These are phyloP conservation scores for Termitomyces sp. DNA, from an alignment of 768 basidiomycete species.

Conservation along the genomic window DNA sequence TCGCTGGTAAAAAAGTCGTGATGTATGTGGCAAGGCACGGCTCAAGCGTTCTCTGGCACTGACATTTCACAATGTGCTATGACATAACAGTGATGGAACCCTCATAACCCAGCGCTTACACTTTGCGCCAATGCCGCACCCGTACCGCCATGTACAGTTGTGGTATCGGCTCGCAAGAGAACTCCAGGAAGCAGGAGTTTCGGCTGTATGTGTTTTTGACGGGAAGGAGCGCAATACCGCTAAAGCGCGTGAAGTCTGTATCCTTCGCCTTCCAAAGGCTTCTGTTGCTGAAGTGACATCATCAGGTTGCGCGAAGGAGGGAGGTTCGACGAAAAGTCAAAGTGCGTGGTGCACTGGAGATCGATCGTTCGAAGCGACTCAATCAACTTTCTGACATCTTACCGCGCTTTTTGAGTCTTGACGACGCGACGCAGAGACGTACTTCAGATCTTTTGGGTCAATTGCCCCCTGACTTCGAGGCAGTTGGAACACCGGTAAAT, in stretches of 20 bases:
- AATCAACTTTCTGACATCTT: constrained; percentile 34
- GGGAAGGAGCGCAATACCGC: constrained; percentile 61
- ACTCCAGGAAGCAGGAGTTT: constrained; percentile 47
- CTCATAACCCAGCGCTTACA: constrained; percentile 81
- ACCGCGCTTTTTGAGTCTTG: constrained; percentile 29
- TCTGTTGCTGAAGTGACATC: not conserved
- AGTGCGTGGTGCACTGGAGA: constrained; percentile 53
- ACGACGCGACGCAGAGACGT: constrained; percentile 20
- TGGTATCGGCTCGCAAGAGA: constrained; percentile 73
- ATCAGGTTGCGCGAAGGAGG: constrained; percentile 51
- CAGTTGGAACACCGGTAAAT: not conserved
- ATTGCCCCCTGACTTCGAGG: not conserved
- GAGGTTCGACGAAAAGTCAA: constrained; percentile 40
- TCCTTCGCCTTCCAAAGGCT: not conserved
- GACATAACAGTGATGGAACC: constrained; percentile 64
- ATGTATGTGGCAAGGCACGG: constrained; percentile 42
- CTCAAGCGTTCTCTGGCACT: not conserved
- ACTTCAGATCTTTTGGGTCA: constrained; percentile 12
- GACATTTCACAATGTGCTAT: constrained; percentile 3
- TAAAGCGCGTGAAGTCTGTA: constrained; percentile 63
- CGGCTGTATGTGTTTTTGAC: constrained; percentile 76
- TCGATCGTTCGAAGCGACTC: constrained; percentile 50
- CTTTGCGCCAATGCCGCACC: constrained; percentile 60
- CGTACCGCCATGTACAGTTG: constrained; percentile 64
- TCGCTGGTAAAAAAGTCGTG: constrained; percentile 66